Base-by-base conservation (phyloP, 2,329 filamentous ascomycete genomes). In the Fusarium sp. region DNA sequence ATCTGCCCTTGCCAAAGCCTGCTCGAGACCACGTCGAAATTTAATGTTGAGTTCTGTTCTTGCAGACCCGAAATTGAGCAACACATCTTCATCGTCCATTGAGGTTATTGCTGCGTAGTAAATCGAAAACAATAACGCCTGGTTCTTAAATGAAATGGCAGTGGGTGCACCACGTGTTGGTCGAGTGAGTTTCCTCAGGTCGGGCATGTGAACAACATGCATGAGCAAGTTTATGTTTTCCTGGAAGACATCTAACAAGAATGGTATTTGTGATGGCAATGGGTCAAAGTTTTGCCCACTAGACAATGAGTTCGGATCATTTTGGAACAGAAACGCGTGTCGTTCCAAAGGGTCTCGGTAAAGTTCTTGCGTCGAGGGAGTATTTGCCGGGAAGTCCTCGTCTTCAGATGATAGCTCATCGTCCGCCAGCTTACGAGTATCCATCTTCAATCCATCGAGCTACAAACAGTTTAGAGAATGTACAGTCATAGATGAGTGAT, bases 1-100 rank as follows among this genome's bases (percentile, higher is more conserved):
- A 41, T 86, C 83, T 6, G 87, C 88, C 51, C 85, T 87, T 1
- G 88, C 82, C 11, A 92, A 79, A 0, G 88, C 86, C 57, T 88
- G 84, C 65, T 90, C 87, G 0, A 87, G 77, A 3, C 83, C 85
- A 22, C 85, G 81, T 4, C 85, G 83, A 68, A 84, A 88, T 56
- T 84, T 79, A 67, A 81, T 66, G 71, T 78, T 75, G 62, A 83
- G 72, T 48, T 80, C 74, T 2, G 75, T 67, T 68, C 86, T 87
- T 1, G 85, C 79, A 7, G 79, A 76, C 11, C 82, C 82, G 55
- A 87, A 86, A 55, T 83, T 85, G 2, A 76, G 75, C 63, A 78
- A 73, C 10, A 87, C 84, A 73, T 88, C 85, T 0, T 87, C 83
- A 6, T 85, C 84, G 11, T 87, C 85, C 84, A 88, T 85, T 0